These are phyloP conservation scores for Theobroma grandiflorum DNA, from an alignment of 441 rosid genomes.

Conservation along the genomic window DNA sequence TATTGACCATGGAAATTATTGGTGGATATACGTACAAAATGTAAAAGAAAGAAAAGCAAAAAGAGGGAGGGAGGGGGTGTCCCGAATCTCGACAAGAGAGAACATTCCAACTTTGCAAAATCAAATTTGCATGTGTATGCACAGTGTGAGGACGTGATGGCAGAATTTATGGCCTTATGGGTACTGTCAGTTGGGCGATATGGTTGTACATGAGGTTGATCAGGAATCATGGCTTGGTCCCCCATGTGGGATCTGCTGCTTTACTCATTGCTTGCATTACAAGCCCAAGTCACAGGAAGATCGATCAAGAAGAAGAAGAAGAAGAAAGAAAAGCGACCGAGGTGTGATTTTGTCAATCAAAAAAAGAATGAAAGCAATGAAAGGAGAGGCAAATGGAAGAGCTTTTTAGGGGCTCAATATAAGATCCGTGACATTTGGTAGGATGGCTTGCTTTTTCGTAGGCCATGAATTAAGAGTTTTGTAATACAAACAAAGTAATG, in stretches of 20 bases:
- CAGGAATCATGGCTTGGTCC: slow-evolving; percentile 1
- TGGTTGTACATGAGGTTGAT: neutral
- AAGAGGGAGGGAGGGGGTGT: neutral
- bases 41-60: neutral
- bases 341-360: neutral
- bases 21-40: neutral
- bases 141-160: neutral
- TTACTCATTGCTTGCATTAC: neutral
- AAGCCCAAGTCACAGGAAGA: neutral
- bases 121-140: slow-evolving; percentile 3
- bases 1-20: neutral
- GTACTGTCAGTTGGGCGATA: neutral
- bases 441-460: slow-evolving; percentile 26
- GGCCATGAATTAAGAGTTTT: slow-evolving; percentile 30
- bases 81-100: slow-evolving; percentile 6
- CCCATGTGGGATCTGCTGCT: neutral
- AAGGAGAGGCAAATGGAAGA: neutral
- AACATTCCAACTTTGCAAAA: slow-evolving; percentile 21
- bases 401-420: slow-evolving; percentile 8
- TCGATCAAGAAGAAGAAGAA: neutral
- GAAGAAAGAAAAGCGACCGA: neutral
- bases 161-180: neutral
- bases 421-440: slow-evolving; percentile 45
- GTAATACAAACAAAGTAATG: slow-evolving; percentile 19
- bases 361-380: neutral